Conservation (phyloP, 345 rosid genomes). For the Microthlaspi erraticum region DNA sequence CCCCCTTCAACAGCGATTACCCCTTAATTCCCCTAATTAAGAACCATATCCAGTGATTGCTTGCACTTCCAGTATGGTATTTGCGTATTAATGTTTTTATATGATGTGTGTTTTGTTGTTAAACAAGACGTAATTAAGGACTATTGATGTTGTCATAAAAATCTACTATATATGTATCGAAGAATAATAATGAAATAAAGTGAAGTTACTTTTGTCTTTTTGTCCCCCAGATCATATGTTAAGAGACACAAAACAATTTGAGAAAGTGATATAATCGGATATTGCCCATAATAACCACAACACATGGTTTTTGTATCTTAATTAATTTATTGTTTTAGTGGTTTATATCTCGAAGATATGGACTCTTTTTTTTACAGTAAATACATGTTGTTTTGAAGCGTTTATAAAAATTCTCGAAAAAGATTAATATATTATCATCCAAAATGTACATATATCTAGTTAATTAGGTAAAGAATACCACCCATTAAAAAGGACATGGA, state of each 20-base stretch:
- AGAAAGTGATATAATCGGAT: background rate
- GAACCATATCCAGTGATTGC: constrained; percentile 12
- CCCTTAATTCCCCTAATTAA: constrained; percentile 8
- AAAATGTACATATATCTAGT: too few species aligned
- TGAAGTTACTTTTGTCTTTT: background rate
- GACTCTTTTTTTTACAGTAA: too few species aligned
- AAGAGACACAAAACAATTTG: background rate
- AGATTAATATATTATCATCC: too few species aligned
- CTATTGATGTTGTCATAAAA: background rate
- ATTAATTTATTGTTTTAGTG: too few species aligned
- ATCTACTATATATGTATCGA: constrained; percentile 3
- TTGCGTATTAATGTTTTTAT: constrained; percentile 7
- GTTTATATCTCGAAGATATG: too few species aligned
- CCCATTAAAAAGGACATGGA: too few species aligned
- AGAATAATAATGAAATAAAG: constrained; percentile 10
- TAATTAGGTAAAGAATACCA: too few species aligned
- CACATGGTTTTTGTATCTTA: too few species aligned
- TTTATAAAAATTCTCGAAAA: too few species aligned
- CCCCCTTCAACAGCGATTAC: constrained; percentile 5
- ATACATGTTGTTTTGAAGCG: too few species aligned
- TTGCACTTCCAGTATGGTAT: constrained; percentile 6
- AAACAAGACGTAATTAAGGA: constrained; percentile 12
- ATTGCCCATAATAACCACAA: background rate
- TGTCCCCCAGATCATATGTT: background rate
- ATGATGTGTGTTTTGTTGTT: constrained; percentile 19